Evolutionary conservation across 768 basidiomycete species (phyloP), one percentile per base, ranked within the genome.

Genomic region (Trichaptum fuscoviolaceum): DNA sequence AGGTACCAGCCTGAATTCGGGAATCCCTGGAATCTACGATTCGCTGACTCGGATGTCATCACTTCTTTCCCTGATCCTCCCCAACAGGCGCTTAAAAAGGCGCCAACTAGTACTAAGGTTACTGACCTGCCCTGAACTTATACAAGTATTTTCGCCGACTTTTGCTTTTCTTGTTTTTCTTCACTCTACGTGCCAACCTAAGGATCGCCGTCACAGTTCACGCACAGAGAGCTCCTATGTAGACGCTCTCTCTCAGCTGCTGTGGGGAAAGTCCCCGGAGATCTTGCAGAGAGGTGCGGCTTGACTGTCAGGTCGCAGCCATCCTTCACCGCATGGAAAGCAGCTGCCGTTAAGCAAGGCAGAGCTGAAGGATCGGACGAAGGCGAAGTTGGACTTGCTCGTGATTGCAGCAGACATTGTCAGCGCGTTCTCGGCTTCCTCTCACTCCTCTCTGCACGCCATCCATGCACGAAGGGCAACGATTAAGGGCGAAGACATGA

Each of bases 241-340:
- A 12, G 42, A 65, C 65, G 74, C 80, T 82, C 81, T 82, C 78
- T 68, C 65, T 65, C 69, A 82, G 79, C 69, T 70, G 88, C 91
- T 92, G 91, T 88, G 91, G 91, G 91, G 90, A 92, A 92, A 92
- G 91, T 92, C 91, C 89, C 91, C 91, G 91, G 91, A 92, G 91
- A 84, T 77, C 42, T 20, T 20, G 83, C 88, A 88, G 90, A 90
- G 90, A 90, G 67, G 72, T 72, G 78, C 82, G 76, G 79, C 79
- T 52, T 20, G 42, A 52, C 15, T 52, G 6, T 52, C 20, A 20
- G 42, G 42, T 20, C 81, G 84, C 79, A 75, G 78, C 81, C 81
- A 69, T 63, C 73, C 58, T 67, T 64, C 42, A 59, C 36, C 65
- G 75, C 71, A 81, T 71, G 90, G 90, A 90, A 88, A 92, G 82